Conservation (phyloP, 2,329 filamentous ascomycete genomes). For the Aphanoascus verrucosus region DNA sequence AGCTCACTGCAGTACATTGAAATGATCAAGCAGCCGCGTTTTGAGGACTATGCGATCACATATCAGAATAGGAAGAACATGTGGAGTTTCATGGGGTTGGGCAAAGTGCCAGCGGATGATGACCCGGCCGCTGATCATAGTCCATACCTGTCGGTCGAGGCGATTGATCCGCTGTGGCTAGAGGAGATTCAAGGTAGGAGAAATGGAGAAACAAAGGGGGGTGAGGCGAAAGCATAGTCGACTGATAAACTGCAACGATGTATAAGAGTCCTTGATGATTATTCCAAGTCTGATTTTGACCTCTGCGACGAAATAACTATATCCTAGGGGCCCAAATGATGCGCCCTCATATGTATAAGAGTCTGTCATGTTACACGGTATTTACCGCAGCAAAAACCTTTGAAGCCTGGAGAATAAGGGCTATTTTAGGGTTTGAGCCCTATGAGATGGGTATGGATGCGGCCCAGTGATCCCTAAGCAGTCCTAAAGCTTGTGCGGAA, state of each 20-base stretch:
- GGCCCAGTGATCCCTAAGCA: no score
- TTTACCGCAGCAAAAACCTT: no score
- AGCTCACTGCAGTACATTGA: constrained; percentile 42
- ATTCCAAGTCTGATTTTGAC: background rate
- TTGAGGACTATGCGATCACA: constrained; percentile 37
- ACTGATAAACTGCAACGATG: background rate
- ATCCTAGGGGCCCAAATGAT: no score
- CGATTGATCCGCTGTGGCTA: constrained; percentile 28
- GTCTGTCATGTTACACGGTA: no score
- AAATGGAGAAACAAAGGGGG: constrained; percentile 6
- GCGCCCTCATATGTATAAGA: no score
- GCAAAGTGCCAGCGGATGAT: constrained; percentile 23
- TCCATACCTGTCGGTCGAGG: constrained; percentile 25
- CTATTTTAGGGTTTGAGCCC: no score
- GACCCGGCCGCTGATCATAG: constrained; percentile 21
- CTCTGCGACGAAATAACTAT: no score
- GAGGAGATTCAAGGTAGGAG: constrained; percentile 18
- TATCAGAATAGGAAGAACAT: constrained; percentile 18
- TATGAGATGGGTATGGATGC: no score
- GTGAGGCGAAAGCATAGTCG: background rate
- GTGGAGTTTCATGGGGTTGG: constrained; percentile 28
- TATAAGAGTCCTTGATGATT: background rate
- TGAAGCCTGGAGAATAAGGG: no score
- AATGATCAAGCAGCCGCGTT: constrained; percentile 32
- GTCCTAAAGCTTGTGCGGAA: no score